Evolutionary conservation across 2,329 filamentous ascomycete genomes (phyloP).

Genomic region (Didymella pinodella): DNA sequence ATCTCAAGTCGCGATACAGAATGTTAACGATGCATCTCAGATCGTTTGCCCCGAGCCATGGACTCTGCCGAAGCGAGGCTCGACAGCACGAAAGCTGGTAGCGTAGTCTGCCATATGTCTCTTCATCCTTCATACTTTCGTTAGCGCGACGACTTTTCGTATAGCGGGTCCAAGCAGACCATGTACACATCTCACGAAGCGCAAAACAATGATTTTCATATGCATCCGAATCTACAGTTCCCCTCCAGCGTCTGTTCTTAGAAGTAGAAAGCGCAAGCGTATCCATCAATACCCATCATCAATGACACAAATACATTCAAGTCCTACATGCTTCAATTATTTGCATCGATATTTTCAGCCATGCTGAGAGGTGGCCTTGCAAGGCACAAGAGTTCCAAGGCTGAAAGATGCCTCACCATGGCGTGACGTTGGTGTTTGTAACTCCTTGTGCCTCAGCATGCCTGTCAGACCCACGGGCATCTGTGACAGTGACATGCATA

Average conservation of each 20-base stretch:
- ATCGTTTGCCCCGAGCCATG: constrained; percentile 60
- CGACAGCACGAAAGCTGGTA: constrained; percentile 31
- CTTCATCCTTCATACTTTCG: constrained; percentile 8
- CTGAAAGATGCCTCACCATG: constrained; percentile 17
- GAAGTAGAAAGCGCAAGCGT: constrained; percentile 12
- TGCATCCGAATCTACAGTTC: neutral
- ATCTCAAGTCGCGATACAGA: neutral
- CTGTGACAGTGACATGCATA: constrained; percentile 4
- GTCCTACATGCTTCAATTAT: neutral
- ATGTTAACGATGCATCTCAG: constrained; percentile 38
- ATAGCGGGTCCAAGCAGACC: constrained; percentile 14
- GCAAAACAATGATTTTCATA: neutral
- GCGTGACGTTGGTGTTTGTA: constrained; percentile 9
- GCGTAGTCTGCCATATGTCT: constrained; percentile 22
- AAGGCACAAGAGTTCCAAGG: constrained; percentile 13
- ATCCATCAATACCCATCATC: constrained; percentile 9
- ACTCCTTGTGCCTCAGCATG: constrained; percentile 16
- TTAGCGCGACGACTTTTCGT: constrained; percentile 15
- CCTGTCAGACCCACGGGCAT: constrained; percentile 1
- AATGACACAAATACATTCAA: constrained; percentile 2
- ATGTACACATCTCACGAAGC: constrained; percentile 13
- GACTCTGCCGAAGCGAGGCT: constrained; percentile 58
- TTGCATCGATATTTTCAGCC: neutral
- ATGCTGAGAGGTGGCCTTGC: neutral
- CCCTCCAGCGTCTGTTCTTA: neutral